Evolutionary conservation across 768 basidiomycete genomes (phyloP).

Genomic region (Mycena haematopus): DNA sequence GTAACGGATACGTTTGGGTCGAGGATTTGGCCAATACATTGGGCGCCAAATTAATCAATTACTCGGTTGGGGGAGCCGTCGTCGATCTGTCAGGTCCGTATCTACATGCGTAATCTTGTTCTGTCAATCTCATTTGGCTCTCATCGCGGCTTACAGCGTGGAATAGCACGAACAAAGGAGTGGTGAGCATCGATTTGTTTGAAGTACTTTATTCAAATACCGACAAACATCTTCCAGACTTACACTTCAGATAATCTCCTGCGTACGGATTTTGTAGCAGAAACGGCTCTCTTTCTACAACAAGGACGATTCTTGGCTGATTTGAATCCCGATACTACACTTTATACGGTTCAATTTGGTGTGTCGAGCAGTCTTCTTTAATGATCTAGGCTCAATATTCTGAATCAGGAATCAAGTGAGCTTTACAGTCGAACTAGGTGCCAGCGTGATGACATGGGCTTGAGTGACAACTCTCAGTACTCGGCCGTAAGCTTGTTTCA

Average conservation of each 20-base stretch:
- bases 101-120: neutral
- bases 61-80: constrained; percentile 21
- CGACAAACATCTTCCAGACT: constrained; percentile 7
- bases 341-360: constrained; percentile 32
- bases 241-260: constrained; percentile 30
- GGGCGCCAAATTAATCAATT: constrained; percentile 29
- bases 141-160: constrained; percentile 12
- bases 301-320: constrained; percentile 30
- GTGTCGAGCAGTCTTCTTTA: neutral
- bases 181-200: constrained; percentile 9
- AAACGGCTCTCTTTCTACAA: constrained; percentile 30
- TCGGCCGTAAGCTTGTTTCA: constrained; percentile 2
- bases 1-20: constrained; percentile 33
- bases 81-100: constrained; percentile 19
- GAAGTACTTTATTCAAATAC: neutral
- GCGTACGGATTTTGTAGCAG: constrained; percentile 30
- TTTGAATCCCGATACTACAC: constrained; percentile 28
- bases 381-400: neutral
- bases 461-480: constrained; percentile 26
- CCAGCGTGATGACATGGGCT: neutral
- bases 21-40: constrained; percentile 31
- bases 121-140: neutral
- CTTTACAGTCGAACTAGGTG: neutral
- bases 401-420: constrained; percentile 28
- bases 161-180: constrained; percentile 31